These are phyloP conservation scores for Pichia californica DNA, from an alignment of 805 yeast genomes.

Conservation along the genomic window DNA sequence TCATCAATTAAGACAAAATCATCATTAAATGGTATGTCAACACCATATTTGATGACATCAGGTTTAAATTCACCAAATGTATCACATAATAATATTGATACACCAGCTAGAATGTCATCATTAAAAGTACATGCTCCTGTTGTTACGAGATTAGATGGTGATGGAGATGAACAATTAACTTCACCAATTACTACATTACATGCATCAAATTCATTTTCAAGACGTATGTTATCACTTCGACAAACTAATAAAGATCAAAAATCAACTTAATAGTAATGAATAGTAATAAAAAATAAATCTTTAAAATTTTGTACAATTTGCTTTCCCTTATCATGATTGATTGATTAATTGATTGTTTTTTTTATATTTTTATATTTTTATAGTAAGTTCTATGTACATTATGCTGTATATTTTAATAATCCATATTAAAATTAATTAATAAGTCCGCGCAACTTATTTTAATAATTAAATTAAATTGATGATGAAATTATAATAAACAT, in stretches of 20 bases:
- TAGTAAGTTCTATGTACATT: too few species aligned
- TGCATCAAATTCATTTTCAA: slow-evolving; percentile 9
- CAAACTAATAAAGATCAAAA: slow-evolving; percentile 15
- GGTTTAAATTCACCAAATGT: slow-evolving; percentile 50
- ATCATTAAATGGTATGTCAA: slow-evolving; percentile 44
- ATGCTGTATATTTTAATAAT: too few species aligned
- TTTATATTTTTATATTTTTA: too few species aligned
- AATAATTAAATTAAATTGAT: too few species aligned
- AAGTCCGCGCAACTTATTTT: too few species aligned
- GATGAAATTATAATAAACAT: too few species aligned
- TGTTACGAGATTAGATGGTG: slow-evolving; percentile 25
- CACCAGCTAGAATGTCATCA: slow-evolving; percentile 12
- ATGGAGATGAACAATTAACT: slow-evolving; percentile 9
- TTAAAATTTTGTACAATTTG: too few species aligned
- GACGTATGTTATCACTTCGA: slow-evolving; percentile 24
- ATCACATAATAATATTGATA: slow-evolving; percentile 6
- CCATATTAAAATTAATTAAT: too few species aligned
- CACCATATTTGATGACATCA: slow-evolving; percentile 63
- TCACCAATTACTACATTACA: slow-evolving; percentile 5
- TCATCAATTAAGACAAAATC: slow-evolving; percentile 30
- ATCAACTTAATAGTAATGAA: too few species aligned
- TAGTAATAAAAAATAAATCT: too few species aligned
- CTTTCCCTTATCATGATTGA: too few species aligned
- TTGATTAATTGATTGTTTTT: too few species aligned
- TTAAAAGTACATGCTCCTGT: slow-evolving; percentile 25